A percentile compares a stretch with the other conserved stretches of the same genome.
These are phyloP conservation scores for Acacia crassicarpa DNA, from an alignment of 306 rosid genomes.

Conservation along the genomic window DNA sequence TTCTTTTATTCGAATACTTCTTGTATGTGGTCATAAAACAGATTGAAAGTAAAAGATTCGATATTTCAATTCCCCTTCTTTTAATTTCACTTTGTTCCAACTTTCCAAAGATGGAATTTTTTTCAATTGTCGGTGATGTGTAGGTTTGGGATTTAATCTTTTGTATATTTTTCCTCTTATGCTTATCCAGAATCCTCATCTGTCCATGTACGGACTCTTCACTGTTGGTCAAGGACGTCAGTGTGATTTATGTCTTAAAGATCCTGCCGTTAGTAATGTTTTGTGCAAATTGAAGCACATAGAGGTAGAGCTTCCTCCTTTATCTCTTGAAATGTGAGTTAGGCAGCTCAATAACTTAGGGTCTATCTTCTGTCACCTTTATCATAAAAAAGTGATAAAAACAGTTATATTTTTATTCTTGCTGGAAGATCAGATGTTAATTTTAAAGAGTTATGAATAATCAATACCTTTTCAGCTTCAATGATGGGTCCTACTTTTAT, in stretches of 20 bases:
- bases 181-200: constrained; percentile 80
- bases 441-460: background rate
- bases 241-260: constrained; percentile 81
- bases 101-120: background rate
- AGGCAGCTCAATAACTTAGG: constrained; percentile 23
- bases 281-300: constrained; percentile 81
- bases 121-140: constrained; percentile 11
- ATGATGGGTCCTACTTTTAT: constrained; percentile 11
- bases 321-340: constrained; percentile 22
- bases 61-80: background rate
- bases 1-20: background rate
- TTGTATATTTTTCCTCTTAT: constrained; percentile 24
- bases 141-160: constrained; percentile 35
- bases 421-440: constrained; percentile 9
- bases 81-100: background rate
- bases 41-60: background rate
- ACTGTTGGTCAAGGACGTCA: constrained; percentile 83
- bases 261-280: constrained; percentile 54
- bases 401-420: background rate
- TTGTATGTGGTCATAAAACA: background rate
- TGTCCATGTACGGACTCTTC: constrained; percentile 52
- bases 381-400: background rate
- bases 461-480: background rate
- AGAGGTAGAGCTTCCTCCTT: constrained; percentile 57
- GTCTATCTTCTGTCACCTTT: constrained; percentile 15